Conservation (phyloP, 352 stramenopile genomes). For the Pythium brachiatum region DNA sequence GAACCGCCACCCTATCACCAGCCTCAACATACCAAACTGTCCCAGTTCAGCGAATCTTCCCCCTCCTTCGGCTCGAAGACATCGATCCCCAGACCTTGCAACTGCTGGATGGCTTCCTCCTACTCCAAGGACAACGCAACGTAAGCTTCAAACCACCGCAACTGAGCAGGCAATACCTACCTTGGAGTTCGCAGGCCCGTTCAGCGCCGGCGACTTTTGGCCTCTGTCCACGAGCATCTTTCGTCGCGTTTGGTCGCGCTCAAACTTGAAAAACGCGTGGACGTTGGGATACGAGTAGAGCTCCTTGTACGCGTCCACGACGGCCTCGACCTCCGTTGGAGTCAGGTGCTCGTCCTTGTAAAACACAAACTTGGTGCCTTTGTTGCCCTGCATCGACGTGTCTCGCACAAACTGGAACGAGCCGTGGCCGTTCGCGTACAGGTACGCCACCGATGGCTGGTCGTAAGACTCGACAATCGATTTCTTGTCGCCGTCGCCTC, state of each 20-base stretch:
- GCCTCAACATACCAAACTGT: conserved; percentile 59
- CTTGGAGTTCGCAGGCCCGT: conserved; percentile 39
- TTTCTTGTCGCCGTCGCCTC: conserved; percentile 37
- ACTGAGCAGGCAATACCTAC: conserved; percentile 16
- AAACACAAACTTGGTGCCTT: conserved; percentile 65
- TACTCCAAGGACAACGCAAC: conserved; percentile 19
- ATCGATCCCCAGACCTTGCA: conserved; percentile 76
- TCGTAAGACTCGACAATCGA: conserved; percentile 66
- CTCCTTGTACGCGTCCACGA: conserved; percentile 84
- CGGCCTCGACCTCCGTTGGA: conserved; percentile 59
- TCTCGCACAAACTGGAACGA: conserved; percentile 83
- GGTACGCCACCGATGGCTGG: conserved; percentile 63
- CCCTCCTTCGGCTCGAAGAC: conserved; percentile 68
- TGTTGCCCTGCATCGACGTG: conserved; percentile 36
- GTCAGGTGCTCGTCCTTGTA: conserved; percentile 86
- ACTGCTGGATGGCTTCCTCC: conserved; percentile 78
- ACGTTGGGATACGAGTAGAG: conserved; percentile 80
- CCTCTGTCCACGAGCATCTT: conserved; percentile 42
- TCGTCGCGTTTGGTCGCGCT: conserved; percentile 58
- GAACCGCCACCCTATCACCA: neutral
- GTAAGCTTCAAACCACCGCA: neutral
- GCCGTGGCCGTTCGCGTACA: conserved; percentile 71
- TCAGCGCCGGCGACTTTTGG: conserved; percentile 12
- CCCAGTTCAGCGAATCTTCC: conserved; percentile 71
- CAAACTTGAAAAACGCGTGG: conserved; percentile 66